These are phyloP conservation scores for Debaryomyces psychrophilus DNA, from an alignment of 1,139 yeast genomes.

Conservation along the genomic window DNA sequence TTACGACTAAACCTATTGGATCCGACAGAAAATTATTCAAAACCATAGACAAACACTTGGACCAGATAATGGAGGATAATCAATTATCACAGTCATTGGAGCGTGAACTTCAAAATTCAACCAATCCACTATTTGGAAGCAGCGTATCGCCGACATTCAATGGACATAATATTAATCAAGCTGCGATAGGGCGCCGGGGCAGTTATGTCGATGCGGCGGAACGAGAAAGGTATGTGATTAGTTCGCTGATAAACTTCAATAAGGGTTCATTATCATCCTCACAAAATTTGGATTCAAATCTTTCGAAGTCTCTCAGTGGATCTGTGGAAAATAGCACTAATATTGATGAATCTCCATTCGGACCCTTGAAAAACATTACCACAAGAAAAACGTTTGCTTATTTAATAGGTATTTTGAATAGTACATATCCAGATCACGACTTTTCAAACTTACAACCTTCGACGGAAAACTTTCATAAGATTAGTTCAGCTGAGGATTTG, in stretches of 20 bases:
- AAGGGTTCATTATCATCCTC: slow-evolving; percentile 15
- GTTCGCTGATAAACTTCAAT: slow-evolving; percentile 16
- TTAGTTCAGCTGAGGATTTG: slow-evolving; percentile 55
- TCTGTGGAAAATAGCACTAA: slow-evolving; percentile 26
- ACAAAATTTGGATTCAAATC: slow-evolving; percentile 9
- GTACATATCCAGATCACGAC: slow-evolving; percentile 95
- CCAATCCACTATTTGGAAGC: slow-evolving; percentile 39
- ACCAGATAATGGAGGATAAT: slow-evolving; percentile 63
- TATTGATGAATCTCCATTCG: slow-evolving; percentile 79
- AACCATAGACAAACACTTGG: slow-evolving; percentile 80
- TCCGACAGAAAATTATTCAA: slow-evolving; percentile 87
- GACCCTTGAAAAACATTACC: slow-evolving; percentile 82
- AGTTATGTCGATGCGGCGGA: slow-evolving; percentile 22
- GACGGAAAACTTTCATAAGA: slow-evolving; percentile 60
- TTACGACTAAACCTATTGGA: slow-evolving; percentile 91
- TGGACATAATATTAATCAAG: slow-evolving; percentile 1
- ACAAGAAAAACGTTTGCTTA: slow-evolving; percentile 90
- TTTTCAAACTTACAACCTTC: slow-evolving; percentile 86
- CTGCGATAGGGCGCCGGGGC: slow-evolving; percentile 20
- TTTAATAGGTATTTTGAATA: slow-evolving; percentile 84
- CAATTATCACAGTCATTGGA: slow-evolving; percentile 47
- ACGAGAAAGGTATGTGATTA: slow-evolving; percentile 31
- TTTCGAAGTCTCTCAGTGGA: slow-evolving; percentile 27
- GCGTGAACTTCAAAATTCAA: slow-evolving; percentile 43
- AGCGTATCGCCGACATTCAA: slow-evolving; percentile 36